phyloP scores from a whole-genome alignment of 2,329 filamentous ascomycete species.

The Colletotrichum sp. region DNA sequence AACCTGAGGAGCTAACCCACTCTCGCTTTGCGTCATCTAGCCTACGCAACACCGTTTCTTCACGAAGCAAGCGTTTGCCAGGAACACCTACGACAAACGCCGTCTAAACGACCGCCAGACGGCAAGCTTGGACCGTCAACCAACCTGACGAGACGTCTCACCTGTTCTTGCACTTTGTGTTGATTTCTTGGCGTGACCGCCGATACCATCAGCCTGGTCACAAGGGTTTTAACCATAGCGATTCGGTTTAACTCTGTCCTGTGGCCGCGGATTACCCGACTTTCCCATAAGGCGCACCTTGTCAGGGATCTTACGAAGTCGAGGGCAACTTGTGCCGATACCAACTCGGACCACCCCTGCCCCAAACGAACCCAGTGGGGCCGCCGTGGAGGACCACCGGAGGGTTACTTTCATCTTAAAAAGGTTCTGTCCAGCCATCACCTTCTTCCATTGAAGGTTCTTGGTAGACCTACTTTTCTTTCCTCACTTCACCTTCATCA shows the following conservation, averaged over 20 bases:
- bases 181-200: slow-evolving; percentile 14
- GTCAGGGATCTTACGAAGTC: neutral
- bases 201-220: neutral
- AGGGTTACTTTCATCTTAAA: slow-evolving; percentile 16
- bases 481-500: slow-evolving; percentile 8
- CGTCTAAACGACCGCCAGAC: neutral
- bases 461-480: slow-evolving; percentile 11
- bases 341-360: neutral
- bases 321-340: slow-evolving; percentile 18
- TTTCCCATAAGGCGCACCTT: neutral
- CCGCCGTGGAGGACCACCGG: slow-evolving; percentile 10
- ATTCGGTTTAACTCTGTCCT: neutral
- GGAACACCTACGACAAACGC: neutral
- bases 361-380: slow-evolving; percentile 17
- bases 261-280: neutral
- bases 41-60: neutral
- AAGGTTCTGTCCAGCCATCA: slow-evolving; percentile 1
- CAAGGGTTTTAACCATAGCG: slow-evolving; percentile 3
- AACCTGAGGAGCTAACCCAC: slow-evolving; percentile 9
- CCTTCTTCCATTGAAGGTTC: neutral
- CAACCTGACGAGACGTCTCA: slow-evolving; percentile 17
- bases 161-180: neutral
- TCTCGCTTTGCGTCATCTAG: slow-evolving; percentile 9
- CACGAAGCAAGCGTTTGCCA: neutral
- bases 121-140: neutral